Evolutionary conservation across 352 stramenopile genomes (phyloP), one percentile per base, ranked within the genome.

Genomic region (Phytophthora fragariae): DNA sequence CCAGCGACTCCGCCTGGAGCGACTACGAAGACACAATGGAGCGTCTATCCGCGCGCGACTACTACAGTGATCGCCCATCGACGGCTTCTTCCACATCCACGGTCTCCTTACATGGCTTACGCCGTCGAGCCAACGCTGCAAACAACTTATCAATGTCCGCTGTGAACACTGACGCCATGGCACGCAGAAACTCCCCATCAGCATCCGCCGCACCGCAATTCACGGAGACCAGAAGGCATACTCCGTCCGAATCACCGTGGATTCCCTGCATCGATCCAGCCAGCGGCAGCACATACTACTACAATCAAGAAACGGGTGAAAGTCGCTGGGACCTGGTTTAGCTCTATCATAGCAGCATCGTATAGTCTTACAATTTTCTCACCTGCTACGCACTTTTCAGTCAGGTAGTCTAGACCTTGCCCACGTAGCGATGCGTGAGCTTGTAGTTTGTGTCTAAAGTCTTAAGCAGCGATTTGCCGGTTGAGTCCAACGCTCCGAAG

Each of bases 391-490:
- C 21, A 29, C 52, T 24, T 35, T 41, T 65, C 24, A 57, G 57
- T 62, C 49, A 62, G 58, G 62, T 31, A 57, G 35, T 52, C 63
- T 92, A 97, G 21, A 97, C 88, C 73, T 97, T 97, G 76, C 88
- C 90, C 15, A 80, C 88, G 73, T 93, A 97, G 55, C 89, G 87
- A 81, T 97, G 82, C 21, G 85, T 93, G 63, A 94, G 85, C 73
- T 95, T 97, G 85, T 94, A 97, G 65, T 75, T 92, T 14, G 77
- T 91, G 69, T 97, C 90, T 60, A 97, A 76, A 37, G 80, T 88
- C 79, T 95, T 95, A 70, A 97, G 86, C 65, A 97, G 69, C 57
- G 88, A 92, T 71, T 95, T 97, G 77, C 88, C 90, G 2, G 87
- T 89, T 14, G 88, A 82, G 65, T 97, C 89, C 17, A 97, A 80